Conservation (phyloP, 345 rosid genomes). For the Eutrema yunnanense region DNA sequence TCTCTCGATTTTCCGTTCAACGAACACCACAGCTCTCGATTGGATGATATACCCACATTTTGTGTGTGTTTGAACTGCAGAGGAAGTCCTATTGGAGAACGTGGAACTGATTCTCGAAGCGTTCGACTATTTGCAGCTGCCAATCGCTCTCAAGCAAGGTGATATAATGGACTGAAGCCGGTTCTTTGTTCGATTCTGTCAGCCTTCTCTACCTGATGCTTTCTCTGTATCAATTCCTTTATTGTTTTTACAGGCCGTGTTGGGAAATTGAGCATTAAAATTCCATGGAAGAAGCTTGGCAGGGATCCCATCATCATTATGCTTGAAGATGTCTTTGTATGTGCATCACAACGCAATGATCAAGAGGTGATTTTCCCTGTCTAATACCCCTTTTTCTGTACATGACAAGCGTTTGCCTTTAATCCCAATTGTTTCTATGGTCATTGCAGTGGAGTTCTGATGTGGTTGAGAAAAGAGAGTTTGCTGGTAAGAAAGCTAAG, state of each 20-base stretch:
- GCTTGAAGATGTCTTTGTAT: slow-evolving; percentile 70
- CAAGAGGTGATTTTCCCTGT: slow-evolving; percentile 43
- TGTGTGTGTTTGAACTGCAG: slow-evolving; percentile 14
- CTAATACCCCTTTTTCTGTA: background rate
- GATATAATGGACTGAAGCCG: background rate
- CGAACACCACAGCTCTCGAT: slow-evolving; percentile 6
- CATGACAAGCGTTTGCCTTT: background rate
- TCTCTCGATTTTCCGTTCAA: background rate
- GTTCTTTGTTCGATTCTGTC: background rate
- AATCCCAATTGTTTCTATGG: background rate
- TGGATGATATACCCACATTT: background rate
- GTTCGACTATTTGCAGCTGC: slow-evolving; percentile 81
- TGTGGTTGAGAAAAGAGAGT: slow-evolving; percentile 77
- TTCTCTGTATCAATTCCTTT: background rate
- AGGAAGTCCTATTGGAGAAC: slow-evolving; percentile 69
- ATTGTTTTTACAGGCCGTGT: slow-evolving; percentile 40
- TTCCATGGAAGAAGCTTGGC: slow-evolving; percentile 83
- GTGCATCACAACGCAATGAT: slow-evolving; percentile 66
- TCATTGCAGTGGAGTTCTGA: slow-evolving; percentile 63
- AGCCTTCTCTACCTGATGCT: background rate
- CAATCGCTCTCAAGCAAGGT: slow-evolving; percentile 79
- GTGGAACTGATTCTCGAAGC: slow-evolving; percentile 82
- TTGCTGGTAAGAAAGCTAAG: slow-evolving; percentile 83
- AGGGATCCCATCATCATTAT: slow-evolving; percentile 62
- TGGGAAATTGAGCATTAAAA: slow-evolving; percentile 68